These are phyloP conservation scores for Xylaria sp. DNA, from an alignment of 2,329 filamentous ascomycete species.

Conservation along the genomic window DNA sequence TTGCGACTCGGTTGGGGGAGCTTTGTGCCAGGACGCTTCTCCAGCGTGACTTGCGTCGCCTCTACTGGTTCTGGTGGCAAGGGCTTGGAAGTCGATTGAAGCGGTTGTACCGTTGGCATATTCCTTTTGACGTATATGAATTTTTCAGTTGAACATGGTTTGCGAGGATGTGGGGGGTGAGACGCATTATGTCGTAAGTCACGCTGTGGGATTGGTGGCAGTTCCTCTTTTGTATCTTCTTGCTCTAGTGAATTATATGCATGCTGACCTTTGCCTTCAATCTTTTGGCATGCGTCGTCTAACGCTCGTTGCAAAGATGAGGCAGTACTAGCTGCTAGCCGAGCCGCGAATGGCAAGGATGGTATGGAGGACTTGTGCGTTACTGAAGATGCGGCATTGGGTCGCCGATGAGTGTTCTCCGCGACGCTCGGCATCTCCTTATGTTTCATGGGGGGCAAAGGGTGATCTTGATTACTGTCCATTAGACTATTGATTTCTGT, in stretches of 20 bases:
- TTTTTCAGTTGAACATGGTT: slow-evolving; percentile 33
- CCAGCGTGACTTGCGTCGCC: slow-evolving; percentile 15
- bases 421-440: slow-evolving; percentile 16
- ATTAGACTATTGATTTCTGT: slow-evolving; percentile 35
- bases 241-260: slow-evolving; percentile 24
- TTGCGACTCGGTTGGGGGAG: slow-evolving; percentile 28
- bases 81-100: slow-evolving; percentile 35
- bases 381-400: slow-evolving; percentile 30
- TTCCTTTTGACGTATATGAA: slow-evolving; percentile 39
- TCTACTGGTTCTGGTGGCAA: slow-evolving; percentile 38
- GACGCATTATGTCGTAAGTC: slow-evolving; percentile 19
- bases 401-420: slow-evolving; percentile 24
- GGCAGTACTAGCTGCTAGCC: slow-evolving; percentile 43
- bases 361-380: slow-evolving; percentile 44
- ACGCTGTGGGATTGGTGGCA: slow-evolving; percentile 32
- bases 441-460: neutral
- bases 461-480: slow-evolving; percentile 15
- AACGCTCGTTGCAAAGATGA: slow-evolving; percentile 51
- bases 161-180: slow-evolving; percentile 24
- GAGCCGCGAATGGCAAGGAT: slow-evolving; percentile 49
- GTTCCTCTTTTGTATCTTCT: slow-evolving; percentile 29
- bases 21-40: slow-evolving; percentile 24
- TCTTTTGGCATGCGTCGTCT: slow-evolving; percentile 45
- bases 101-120: slow-evolving; percentile 35
- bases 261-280: slow-evolving; percentile 43